A percentile compares a stretch with the other conserved stretches of the same genome.
Evolutionary conservation across 495 filamentous ascomycete genomes (phyloP).

Genomic region (Neurospora discreta): DNA sequence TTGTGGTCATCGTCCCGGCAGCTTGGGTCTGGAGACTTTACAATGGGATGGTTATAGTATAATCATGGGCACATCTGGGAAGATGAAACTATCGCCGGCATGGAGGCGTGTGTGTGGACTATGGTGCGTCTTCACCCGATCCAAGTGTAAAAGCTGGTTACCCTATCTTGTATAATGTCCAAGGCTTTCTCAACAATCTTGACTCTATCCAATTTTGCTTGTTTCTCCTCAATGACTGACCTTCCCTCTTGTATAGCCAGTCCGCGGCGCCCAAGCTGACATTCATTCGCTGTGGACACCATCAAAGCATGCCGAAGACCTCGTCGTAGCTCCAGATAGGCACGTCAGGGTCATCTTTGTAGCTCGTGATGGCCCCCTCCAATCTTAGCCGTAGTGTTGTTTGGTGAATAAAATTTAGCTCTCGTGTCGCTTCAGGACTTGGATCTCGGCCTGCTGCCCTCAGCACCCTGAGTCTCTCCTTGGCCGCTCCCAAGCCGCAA

Average conservation of each 20-base stretch:
- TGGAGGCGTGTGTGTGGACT: neutral
- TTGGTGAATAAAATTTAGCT: neutral
- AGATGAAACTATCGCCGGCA: neutral
- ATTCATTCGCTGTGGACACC: neutral
- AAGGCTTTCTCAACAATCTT: neutral
- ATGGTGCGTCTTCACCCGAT: neutral
- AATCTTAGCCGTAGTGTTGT: neutral
- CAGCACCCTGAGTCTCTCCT: neutral
- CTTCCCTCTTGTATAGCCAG: neutral
- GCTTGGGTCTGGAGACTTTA: constrained; percentile 42
- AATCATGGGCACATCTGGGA: neutral
- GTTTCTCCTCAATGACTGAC: neutral
- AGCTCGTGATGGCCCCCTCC: neutral
- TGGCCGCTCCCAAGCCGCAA: neutral
- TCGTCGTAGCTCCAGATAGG: neutral
- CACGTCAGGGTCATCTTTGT: neutral
- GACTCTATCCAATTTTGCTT: neutral
- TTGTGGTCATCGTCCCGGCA: constrained; percentile 36
- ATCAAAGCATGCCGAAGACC: neutral
- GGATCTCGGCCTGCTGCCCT: neutral
- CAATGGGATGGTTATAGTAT: neutral
- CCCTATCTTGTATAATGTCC: neutral
- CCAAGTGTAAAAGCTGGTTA: neutral
- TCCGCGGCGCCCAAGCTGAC: neutral
- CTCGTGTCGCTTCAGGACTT: neutral